Conservation (phyloP, 2,329 filamentous ascomycete species). For the Simplicillium sp. region DNA sequence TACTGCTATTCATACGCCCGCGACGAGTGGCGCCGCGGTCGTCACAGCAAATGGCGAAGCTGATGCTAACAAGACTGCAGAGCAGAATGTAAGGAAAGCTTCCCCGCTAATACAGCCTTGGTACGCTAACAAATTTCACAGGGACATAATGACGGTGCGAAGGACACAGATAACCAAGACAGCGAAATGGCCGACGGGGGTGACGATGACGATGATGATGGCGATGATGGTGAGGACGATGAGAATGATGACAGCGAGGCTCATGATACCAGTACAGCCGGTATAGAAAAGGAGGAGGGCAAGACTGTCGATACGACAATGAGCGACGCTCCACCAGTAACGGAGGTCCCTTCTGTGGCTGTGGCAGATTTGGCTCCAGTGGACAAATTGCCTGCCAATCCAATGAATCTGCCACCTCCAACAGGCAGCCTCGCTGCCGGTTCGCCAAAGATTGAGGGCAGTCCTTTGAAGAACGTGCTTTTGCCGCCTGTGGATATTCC, state of each 20-base stretch:
- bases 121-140: slow-evolving; percentile 11
- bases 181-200: slow-evolving; percentile 45
- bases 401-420: slow-evolving; percentile 21
- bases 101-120: not conserved
- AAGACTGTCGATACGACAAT: slow-evolving; percentile 8
- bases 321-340: slow-evolving; percentile 9
- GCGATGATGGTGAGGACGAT: slow-evolving; percentile 37
- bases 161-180: slow-evolving; percentile 33
- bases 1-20: slow-evolving; percentile 6
- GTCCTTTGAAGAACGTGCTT: slow-evolving; percentile 43
- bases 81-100: slow-evolving; percentile 11
- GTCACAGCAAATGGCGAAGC: slow-evolving; percentile 22
- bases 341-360: slow-evolving; percentile 16
- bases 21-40: slow-evolving; percentile 12
- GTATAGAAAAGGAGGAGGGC: slow-evolving; percentile 5
- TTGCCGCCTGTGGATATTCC: slow-evolving; percentile 23
- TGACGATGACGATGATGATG: slow-evolving; percentile 34
- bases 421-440: slow-evolving; percentile 14
- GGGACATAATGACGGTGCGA: too few relatives aligned
- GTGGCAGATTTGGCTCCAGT: slow-evolving; percentile 24
- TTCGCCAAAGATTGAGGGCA: slow-evolving; percentile 34
- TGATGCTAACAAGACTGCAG: not conserved
- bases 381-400: slow-evolving; percentile 16
- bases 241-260: slow-evolving; percentile 32
- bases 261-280: slow-evolving; percentile 10